Evolutionary conservation across 768 basidiomycete genomes (phyloP).

Genomic region (Boletus rufocinnamomeus): DNA sequence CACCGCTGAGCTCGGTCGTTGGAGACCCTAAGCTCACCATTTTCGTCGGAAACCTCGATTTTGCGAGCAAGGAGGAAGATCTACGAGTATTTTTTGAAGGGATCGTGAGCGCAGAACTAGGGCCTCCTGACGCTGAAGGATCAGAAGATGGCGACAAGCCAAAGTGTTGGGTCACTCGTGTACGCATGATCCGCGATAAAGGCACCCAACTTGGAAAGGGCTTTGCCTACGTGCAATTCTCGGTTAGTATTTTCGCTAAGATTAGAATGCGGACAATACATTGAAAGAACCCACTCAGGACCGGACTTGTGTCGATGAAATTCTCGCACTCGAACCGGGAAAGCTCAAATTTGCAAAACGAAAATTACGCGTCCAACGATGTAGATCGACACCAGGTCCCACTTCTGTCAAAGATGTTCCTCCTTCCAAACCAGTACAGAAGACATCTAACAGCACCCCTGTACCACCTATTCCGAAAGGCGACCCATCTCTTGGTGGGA

Average conservation of each 20-base stretch:
- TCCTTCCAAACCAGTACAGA: conserved; percentile 3
- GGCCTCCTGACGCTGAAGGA: conserved; percentile 45
- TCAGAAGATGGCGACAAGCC: conserved; percentile 37
- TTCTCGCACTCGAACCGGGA: conserved; percentile 73
- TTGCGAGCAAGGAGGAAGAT: conserved; percentile 89
- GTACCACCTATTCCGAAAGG: conserved; percentile 59
- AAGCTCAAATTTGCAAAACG: conserved; percentile 93
- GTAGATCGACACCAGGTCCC: conserved; percentile 67
- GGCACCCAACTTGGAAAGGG: conserved; percentile 95
- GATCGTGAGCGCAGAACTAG: conserved; percentile 68
- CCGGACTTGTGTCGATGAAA: conserved; percentile 87
- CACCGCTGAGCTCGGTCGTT: conserved; percentile 26
- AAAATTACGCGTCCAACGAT: conserved; percentile 86
- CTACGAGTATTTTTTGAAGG: conserved; percentile 85
- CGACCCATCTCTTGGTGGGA: conserved; percentile 78
- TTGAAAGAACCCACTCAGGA: conserved; percentile 53
- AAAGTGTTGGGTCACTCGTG: conserved; percentile 71
- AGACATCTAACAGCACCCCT: conserved; percentile 4
- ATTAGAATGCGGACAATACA: not conserved
- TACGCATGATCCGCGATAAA: conserved; percentile 87
- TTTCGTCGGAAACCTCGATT: conserved; percentile 93
- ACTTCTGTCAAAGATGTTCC: conserved; percentile 21
- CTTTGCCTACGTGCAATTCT: conserved; percentile 89
- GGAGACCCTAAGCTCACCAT: conserved; percentile 79
- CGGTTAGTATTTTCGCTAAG: conserved; percentile 43